These are phyloP conservation scores for Encephalitozoon romaleae DNA, from an alignment of 371 early-diverging fungal genomes.

Conservation along the genomic window DNA sequence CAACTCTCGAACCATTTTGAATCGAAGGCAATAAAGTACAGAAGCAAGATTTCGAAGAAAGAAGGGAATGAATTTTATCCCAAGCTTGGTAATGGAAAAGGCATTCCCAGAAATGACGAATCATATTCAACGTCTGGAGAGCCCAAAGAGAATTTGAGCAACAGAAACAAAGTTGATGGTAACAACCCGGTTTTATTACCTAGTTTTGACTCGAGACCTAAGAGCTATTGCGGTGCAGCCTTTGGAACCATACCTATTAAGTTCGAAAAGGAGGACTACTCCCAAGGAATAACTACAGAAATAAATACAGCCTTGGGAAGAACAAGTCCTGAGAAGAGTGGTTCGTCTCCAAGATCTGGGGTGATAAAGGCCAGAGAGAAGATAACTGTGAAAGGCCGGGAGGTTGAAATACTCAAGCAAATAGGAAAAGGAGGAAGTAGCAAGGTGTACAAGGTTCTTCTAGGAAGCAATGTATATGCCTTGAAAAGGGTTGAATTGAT, in stretches of 20 bases:
- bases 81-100: not conserved
- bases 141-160: not conserved
- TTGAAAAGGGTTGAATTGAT: conserved; percentile 73
- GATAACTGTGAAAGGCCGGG: conserved; percentile 31
- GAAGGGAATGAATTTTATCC: no score
- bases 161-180: not conserved
- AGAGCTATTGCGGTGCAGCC: not conserved
- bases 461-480: conserved; percentile 68
- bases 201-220: not conserved
- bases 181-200: no score
- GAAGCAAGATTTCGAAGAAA: not conserved
- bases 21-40: not conserved
- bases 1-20: not conserved
- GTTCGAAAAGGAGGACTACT: conserved; percentile 3
- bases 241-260: not conserved
- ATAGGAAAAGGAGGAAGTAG: conserved; percentile 78
- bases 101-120: not conserved
- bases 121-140: not conserved
- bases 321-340: not conserved
- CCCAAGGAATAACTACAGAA: not conserved
- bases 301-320: conserved; percentile 32
- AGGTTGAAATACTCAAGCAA: conserved; percentile 37
- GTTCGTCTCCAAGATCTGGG: not conserved
- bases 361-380: not conserved
- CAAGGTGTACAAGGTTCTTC: conserved; percentile 75